These are phyloP conservation scores for Neoscytalidium dimidiatum DNA, from an alignment of 2,329 filamentous ascomycete genomes.

Conservation along the genomic window DNA sequence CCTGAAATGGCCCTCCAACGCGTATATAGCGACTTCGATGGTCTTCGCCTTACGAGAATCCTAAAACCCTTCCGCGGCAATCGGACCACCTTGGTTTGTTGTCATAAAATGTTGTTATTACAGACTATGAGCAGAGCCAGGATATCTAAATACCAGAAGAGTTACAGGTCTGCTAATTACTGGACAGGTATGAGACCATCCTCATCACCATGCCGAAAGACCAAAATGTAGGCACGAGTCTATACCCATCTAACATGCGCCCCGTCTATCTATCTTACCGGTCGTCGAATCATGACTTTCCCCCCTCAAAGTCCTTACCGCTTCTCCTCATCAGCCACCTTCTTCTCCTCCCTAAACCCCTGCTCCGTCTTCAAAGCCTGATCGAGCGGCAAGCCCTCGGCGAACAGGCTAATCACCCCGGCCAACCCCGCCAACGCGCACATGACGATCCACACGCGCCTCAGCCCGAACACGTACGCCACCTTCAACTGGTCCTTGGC, in stretches of 20 bases:
- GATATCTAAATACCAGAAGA: no score
- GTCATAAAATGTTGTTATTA: no score
- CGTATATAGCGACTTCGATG: no score
- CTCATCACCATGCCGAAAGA: no score
- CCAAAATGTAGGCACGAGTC: neutral
- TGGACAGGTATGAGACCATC: no score
- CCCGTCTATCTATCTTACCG: neutral
- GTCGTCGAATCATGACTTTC: neutral
- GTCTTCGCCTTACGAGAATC: no score
- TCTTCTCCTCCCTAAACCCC: slow-evolving; percentile 37
- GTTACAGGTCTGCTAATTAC: no score
- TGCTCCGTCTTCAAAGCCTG: slow-evolving; percentile 51
- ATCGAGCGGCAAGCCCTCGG: slow-evolving; percentile 51
- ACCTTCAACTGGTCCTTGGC: slow-evolving; percentile 45
- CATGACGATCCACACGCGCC: slow-evolving; percentile 59
- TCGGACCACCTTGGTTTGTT: no score
- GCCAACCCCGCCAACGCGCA: slow-evolving; percentile 54
- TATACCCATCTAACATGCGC: neutral
- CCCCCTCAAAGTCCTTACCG: neutral
- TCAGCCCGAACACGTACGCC: slow-evolving; percentile 55
- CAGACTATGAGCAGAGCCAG: no score
- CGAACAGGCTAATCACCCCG: slow-evolving; percentile 54
- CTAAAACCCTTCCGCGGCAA: no score
- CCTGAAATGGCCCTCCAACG: no score
- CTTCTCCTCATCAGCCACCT: neutral